Conservation (phyloP, 78 protist species). For the Cavenderia fasciculata region DNA sequence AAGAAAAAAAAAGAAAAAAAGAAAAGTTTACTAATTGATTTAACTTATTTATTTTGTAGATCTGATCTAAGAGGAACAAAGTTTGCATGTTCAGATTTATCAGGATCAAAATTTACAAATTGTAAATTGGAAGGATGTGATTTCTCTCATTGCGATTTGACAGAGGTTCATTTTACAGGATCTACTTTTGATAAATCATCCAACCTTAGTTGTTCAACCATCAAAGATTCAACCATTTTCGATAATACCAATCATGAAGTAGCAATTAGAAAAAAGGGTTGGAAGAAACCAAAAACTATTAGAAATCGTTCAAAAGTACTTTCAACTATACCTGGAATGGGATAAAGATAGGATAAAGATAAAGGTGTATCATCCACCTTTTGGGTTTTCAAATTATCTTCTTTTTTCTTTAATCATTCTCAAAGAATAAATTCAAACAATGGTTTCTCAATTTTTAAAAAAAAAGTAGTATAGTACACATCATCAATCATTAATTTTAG, state of each 20-base stretch:
- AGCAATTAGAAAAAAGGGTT: slow-evolving; percentile 19
- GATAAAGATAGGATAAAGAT: too few species aligned
- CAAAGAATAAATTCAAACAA: too few species aligned
- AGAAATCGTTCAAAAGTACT: slow-evolving; percentile 25
- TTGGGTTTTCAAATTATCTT: too few species aligned
- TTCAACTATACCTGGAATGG: slow-evolving; percentile 15
- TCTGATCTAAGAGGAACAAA: slow-evolving; percentile 17
- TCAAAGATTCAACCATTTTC: background rate
- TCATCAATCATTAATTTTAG: too few species aligned
- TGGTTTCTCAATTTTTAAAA: too few species aligned
- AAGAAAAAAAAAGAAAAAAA: background rate
- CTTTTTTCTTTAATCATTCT: too few species aligned
- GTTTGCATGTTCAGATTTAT: slow-evolving; percentile 40
- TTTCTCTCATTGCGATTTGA: slow-evolving; percentile 38
- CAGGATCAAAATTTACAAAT: slow-evolving; percentile 8
- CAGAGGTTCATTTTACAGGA: slow-evolving; percentile 29
- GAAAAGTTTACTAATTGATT: background rate
- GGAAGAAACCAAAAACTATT: slow-evolving; percentile 45
- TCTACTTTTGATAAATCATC: background rate
- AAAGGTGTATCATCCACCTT: too few species aligned
- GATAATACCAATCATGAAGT: background rate
- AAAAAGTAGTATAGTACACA: too few species aligned
- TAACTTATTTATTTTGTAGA: background rate
- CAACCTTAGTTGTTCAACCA: slow-evolving; percentile 33
- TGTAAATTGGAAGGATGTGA: slow-evolving; percentile 25